Evolutionary conservation across 371 early-diverging fungal genomes (phyloP).

Genomic region (Zopfochytrium polystomum): DNA sequence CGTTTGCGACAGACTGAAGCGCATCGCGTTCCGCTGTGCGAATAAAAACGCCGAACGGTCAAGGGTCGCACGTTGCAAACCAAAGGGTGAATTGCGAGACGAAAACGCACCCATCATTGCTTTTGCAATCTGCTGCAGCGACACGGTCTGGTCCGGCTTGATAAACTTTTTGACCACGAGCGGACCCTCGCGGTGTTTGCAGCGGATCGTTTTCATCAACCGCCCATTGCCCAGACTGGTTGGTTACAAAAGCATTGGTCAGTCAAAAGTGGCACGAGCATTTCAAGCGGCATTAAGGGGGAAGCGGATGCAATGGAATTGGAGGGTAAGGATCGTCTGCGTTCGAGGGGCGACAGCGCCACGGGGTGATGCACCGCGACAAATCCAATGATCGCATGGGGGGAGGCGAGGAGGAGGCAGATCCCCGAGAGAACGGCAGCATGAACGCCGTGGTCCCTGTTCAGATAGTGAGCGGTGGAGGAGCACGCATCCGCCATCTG

Average conservation of each 20-base stretch:
- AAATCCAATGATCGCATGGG: too few species aligned
- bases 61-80: neutral
- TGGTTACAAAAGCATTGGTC: neutral
- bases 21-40: slow-evolving; percentile 61
- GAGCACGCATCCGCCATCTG: too few species aligned
- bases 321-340: neutral
- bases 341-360: neutral
- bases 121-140: slow-evolving; percentile 57
- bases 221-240: slow-evolving; percentile 80
- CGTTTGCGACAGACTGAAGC: slow-evolving; percentile 68
- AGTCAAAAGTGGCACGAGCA: neutral
- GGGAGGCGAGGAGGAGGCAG: too few species aligned
- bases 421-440: too few species aligned
- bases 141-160: slow-evolving; percentile 70
- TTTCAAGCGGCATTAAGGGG: neutral
- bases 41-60: neutral
- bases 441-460: too few species aligned
- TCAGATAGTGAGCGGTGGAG: too few species aligned
- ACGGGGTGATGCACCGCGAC: neutral
- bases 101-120: slow-evolving; percentile 54
- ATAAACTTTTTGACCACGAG: slow-evolving; percentile 90
- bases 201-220: slow-evolving; percentile 90
- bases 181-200: slow-evolving; percentile 62
- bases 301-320: neutral
- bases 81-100: neutral